Percentiles rank a stretch among this genome's conserved stretches.
phyloP scores from a whole-genome alignment of 2,329 filamentous ascomycete species.

The Aspergillus niger region DNA sequence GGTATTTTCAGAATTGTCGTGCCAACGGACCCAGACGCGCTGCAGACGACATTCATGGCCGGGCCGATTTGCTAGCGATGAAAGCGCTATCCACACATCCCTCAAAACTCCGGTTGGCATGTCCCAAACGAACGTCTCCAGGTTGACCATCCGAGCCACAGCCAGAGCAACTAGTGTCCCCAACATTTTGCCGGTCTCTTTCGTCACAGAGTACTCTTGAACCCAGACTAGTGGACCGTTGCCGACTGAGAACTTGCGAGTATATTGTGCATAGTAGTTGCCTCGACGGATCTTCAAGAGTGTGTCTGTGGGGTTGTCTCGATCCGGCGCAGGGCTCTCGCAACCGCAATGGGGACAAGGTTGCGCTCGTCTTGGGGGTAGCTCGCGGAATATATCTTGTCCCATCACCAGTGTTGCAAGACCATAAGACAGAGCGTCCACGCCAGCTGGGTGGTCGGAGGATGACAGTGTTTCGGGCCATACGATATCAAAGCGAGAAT shows the following conservation, averaged over 20 bases:
- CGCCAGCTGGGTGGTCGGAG: conserved; percentile 67
- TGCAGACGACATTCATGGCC: conserved; percentile 68
- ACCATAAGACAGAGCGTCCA: conserved; percentile 81
- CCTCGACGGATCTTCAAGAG: conserved; percentile 52
- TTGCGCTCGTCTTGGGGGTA: conserved; percentile 39
- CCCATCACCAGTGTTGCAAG: conserved; percentile 77
- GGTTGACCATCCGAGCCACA: conserved; percentile 76
- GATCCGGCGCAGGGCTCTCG: conserved; percentile 10
- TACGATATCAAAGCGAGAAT: conserved; percentile 83
- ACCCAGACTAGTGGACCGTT: conserved; percentile 79
- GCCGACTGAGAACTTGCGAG: conserved; percentile 79
- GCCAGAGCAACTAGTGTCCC: conserved; percentile 77
- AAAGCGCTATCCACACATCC: conserved; percentile 78
- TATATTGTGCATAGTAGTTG: conserved; percentile 77
- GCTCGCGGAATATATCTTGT: conserved; percentile 60
- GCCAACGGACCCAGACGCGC: conserved; percentile 78
- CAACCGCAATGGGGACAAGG: conserved; percentile 37
- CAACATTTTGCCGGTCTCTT: conserved; percentile 86
- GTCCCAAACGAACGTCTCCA: conserved; percentile 84
- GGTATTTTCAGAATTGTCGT: conserved; percentile 65
- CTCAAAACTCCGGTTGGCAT: conserved; percentile 83
- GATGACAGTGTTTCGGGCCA: conserved; percentile 74
- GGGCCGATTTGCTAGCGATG: conserved; percentile 66
- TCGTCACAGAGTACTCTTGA: conserved; percentile 76
- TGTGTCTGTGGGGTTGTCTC: neutral